Evolutionary conservation across 306 rosid species (phyloP).

Genomic region (Acacia melanoxylon): DNA sequence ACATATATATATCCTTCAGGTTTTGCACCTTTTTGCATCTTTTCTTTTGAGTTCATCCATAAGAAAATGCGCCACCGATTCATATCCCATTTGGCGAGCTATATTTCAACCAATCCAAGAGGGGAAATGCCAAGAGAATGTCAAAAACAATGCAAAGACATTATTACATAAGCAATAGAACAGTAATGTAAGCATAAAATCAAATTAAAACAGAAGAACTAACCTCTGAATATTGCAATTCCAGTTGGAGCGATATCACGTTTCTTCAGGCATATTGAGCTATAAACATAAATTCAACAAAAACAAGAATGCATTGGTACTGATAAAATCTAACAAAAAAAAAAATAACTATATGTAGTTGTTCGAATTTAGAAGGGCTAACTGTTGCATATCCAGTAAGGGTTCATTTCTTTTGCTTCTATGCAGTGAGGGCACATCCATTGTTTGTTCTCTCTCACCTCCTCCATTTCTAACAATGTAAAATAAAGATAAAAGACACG

Average conservation of each 20-base stretch:
- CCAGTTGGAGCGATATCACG: constrained; percentile 73
- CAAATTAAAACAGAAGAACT: constrained; percentile 7
- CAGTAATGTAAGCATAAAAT: not conserved
- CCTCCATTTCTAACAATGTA: constrained; percentile 56
- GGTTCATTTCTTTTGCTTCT: constrained; percentile 59
- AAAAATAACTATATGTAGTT: not conserved
- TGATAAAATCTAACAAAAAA: not conserved
- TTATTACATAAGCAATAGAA: not conserved
- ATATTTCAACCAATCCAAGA: constrained; percentile 24
- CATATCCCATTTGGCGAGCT: constrained; percentile 64
- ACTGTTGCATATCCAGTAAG: constrained; percentile 88
- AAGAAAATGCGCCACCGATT: constrained; percentile 72
- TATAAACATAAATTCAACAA: constrained; percentile 19
- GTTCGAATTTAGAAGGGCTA: constrained; percentile 17
- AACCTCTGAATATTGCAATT: constrained; percentile 62
- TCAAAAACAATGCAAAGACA: not conserved
- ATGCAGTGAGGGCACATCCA: constrained; percentile 92
- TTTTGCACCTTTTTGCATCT: constrained; percentile 24
- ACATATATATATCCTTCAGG: constrained; percentile 9
- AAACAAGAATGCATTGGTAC: not conserved
- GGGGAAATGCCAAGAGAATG: not conserved
- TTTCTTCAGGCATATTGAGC: constrained; percentile 66
- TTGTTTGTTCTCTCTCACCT: constrained; percentile 56
- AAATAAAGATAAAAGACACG: constrained; percentile 8
- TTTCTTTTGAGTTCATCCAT: constrained; percentile 61